Percentiles rank a stretch among this genome's conserved stretches.
These are phyloP conservation scores for Tripterygium wilfordii DNA, from an alignment of 177 flowering plant species.

Conservation along the genomic window DNA sequence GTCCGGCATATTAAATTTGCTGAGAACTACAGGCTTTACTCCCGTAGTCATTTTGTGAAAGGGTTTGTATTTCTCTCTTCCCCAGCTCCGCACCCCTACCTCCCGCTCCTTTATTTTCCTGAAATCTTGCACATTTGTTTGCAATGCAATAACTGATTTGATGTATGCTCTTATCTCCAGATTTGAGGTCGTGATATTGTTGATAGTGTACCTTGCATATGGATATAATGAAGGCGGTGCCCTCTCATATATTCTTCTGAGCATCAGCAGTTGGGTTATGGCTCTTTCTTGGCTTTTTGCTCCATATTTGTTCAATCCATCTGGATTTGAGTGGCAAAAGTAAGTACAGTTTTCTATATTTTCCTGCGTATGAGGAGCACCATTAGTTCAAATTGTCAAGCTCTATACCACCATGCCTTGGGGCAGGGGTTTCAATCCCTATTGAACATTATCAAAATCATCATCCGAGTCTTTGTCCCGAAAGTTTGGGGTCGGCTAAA, in stretches of 20 bases:
- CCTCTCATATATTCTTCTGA: constrained; percentile 65
- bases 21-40: constrained; percentile 93
- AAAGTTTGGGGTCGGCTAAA: too few species aligned
- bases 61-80: constrained; percentile 48
- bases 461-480: too few species aligned
- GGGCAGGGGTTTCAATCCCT: too few species aligned
- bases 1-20: constrained; percentile 92
- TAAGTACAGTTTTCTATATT: constrained; percentile 25
- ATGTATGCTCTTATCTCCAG: constrained; percentile 28
- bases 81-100: too few species aligned
- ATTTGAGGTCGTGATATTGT: constrained; percentile 75
- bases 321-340: constrained; percentile 99
- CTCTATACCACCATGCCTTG: too few species aligned
- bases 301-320: constrained; percentile 95
- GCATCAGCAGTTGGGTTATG: constrained; percentile 97
- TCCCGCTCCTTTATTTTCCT: constrained; percentile 1
- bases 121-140: neutral
- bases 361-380: too few species aligned
- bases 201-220: constrained; percentile 79
- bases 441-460: too few species aligned
- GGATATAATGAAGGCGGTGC: constrained; percentile 80
- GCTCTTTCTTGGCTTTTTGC: constrained; percentile 96
- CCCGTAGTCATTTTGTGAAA: constrained; percentile 98
- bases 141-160: neutral
- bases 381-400: too few species aligned